These are phyloP conservation scores for Iberis pinnata DNA, from an alignment of 345 rosid species.

Conservation along the genomic window DNA sequence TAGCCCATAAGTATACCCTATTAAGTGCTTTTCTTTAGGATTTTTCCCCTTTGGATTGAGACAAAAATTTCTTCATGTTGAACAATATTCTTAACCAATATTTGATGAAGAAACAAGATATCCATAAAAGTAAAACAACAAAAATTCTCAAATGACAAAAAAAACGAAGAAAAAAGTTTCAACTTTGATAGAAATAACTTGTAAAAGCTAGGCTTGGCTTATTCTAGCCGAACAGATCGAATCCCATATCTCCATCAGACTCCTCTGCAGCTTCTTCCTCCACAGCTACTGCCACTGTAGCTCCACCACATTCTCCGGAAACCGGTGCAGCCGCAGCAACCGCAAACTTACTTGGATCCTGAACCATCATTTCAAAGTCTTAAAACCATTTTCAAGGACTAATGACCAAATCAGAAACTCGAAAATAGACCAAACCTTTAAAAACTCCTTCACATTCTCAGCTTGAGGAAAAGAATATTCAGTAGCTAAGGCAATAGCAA, in stretches of 20 bases:
- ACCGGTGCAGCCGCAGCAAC: constrained; percentile 42
- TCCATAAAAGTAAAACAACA: too few relatives aligned
- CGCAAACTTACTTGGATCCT: constrained; percentile 84
- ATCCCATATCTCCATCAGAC: constrained; percentile 92
- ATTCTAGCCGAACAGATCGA: constrained; percentile 58
- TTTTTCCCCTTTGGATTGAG: too few relatives aligned
- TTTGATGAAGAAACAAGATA: too few relatives aligned
- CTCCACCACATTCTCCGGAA: constrained; percentile 23
- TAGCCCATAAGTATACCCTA: too few relatives aligned
- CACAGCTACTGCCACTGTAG: constrained; percentile 44
- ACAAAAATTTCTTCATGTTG: too few relatives aligned
- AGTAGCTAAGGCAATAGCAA: constrained; percentile 62
- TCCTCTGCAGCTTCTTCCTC: constrained; percentile 75
- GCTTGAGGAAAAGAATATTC: constrained; percentile 76
- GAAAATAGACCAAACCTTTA: constrained; percentile 40
- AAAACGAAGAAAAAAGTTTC: too few relatives aligned
- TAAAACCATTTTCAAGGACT: too few relatives aligned
- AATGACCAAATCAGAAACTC: not conserved
- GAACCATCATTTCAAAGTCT: not conserved
- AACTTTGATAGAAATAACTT: not conserved
- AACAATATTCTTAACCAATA: too few relatives aligned
- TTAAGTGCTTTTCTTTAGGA: too few relatives aligned
- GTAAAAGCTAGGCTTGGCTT: not conserved
- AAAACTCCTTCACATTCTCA: constrained; percentile 75
- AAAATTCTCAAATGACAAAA: too few relatives aligned